Evolutionary conservation across 2,329 filamentous ascomycete species (phyloP).

Genomic region (Phialophora chinensis): DNA sequence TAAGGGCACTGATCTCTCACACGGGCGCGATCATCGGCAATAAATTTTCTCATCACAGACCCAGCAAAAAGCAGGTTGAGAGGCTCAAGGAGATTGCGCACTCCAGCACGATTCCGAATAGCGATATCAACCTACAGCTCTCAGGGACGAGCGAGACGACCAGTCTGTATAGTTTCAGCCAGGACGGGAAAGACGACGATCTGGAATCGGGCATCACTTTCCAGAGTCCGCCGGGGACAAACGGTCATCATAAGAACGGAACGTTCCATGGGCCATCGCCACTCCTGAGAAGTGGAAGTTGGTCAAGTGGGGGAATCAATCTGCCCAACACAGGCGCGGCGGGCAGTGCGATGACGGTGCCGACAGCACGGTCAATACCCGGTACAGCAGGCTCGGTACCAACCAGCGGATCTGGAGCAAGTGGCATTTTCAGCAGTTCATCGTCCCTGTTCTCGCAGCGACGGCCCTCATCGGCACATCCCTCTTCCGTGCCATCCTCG

Average conservation of each 20-base stretch:
- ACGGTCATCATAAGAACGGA: slow-evolving; percentile 28
- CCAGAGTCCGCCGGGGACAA: slow-evolving; percentile 29
- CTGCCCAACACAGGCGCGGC: slow-evolving; percentile 4
- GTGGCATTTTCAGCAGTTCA: neutral
- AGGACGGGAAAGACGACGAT: slow-evolving; percentile 35
- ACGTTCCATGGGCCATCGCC: slow-evolving; percentile 25
- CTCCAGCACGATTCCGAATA: slow-evolving; percentile 66
- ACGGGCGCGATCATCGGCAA: slow-evolving; percentile 96
- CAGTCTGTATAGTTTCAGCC: slow-evolving; percentile 37
- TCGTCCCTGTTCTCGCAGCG: slow-evolving; percentile 7
- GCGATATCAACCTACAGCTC: slow-evolving; percentile 42
- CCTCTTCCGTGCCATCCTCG: slow-evolving; percentile 2
- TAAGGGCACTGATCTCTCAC: slow-evolving; percentile 91
- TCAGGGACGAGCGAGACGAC: slow-evolving; percentile 38
- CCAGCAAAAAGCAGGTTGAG: slow-evolving; percentile 77
- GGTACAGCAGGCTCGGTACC: slow-evolving; percentile 4
- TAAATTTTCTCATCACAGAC: slow-evolving; percentile 89
- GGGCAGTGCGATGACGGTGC: neutral
- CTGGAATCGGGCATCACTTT: slow-evolving; percentile 37
- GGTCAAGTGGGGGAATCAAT: slow-evolving; percentile 28
- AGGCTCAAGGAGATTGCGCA: slow-evolving; percentile 84
- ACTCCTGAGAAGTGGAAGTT: slow-evolving; percentile 28
- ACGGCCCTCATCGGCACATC: slow-evolving; percentile 10
- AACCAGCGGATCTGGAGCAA: neutral
- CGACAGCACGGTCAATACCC: slow-evolving; percentile 1